Conservation (phyloP, 2,329 filamentous ascomycete genomes). For the Helotiales sp. region DNA sequence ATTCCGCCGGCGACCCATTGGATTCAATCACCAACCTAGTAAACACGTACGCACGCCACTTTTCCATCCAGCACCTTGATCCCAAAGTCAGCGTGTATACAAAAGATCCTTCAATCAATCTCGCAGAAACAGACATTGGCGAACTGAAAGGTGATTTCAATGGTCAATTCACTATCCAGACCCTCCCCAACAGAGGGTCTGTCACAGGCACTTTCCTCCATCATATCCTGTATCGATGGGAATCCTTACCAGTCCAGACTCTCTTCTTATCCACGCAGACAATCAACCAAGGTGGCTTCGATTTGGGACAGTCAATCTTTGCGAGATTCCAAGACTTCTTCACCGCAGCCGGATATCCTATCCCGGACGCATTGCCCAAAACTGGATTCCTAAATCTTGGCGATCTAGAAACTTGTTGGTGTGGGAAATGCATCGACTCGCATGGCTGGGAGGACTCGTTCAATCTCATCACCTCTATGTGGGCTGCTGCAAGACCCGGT, state of each 20-base stretch:
- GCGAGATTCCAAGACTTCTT: constrained; percentile 25
- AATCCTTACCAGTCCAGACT: constrained; percentile 44
- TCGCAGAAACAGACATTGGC: neutral
- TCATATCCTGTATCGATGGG: constrained; percentile 45
- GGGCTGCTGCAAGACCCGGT: constrained; percentile 31
- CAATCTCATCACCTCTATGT: constrained; percentile 39
- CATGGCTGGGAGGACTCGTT: constrained; percentile 42
- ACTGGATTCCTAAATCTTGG: constrained; percentile 46
- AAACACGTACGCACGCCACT: constrained; percentile 15
- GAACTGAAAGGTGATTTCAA: constrained; percentile 12
- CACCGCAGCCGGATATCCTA: constrained; percentile 34
- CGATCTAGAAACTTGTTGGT: constrained; percentile 39
- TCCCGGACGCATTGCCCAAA: constrained; percentile 41
- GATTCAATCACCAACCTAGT: constrained; percentile 23
- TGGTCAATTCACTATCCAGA: constrained; percentile 24
- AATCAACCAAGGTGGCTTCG: neutral
- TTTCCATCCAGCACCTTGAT: constrained; percentile 11
- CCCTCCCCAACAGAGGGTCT: constrained; percentile 42
- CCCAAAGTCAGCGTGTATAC: constrained; percentile 31
- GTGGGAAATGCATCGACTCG: constrained; percentile 41
- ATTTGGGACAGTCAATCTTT: constrained; percentile 7
- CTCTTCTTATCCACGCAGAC: constrained; percentile 42
- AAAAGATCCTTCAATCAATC: constrained; percentile 22
- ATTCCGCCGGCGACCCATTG: constrained; percentile 26
- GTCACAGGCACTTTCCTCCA: constrained; percentile 47